Base-by-base conservation (phyloP, 2,329 filamentous ascomycete genomes). In the Dissoconium aciculare region DNA sequence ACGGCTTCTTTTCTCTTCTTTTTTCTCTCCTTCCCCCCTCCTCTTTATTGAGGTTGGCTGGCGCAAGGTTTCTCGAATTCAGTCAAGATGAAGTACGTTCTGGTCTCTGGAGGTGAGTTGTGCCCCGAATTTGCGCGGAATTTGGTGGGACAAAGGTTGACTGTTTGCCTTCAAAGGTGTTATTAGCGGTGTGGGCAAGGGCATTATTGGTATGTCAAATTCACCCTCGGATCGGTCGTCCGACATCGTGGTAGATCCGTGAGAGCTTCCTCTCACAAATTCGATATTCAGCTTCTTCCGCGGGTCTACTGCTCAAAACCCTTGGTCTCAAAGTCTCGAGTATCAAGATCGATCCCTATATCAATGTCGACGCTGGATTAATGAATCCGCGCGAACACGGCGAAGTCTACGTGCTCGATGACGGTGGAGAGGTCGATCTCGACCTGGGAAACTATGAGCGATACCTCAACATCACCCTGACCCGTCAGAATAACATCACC, bases 401-500 rank as follows among this genome's bases (percentile, higher is more conserved):
- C 42, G 85, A 93, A 60, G 78, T 79, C 44, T 93, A 87, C 52
- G 85, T 94, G 28, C 69, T 89, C 35, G 73, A 81, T 45, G 82
- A 89, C 49, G 81, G 81, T 40, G 79, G 79, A 43, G 79, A 82
- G 56, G 70, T 74, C 40, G 76, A 81, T 49, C 67, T 82, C 35
- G 77, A 82, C 52, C 63, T 82, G 17, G 77, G 77, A 41, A 81
- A 81, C 56, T 81, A 80, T 58, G 77, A 81, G 54, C 69, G 77
- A 26, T 92, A 92, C 53, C 74, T 93, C 32, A 76, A 77, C 49
- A 76, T 87, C 42, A 80, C 76, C 33, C 67, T 95, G 38, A 82
- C 74, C 5, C 67, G 76, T 38, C 84, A 93, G 46, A 83, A 87
- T 64, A 95, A 95, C 58, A 92, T 98, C 58, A 98, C 89, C 3